A percentile compares a stretch with the other conserved stretches of the same genome.
These are phyloP conservation scores for Emergomyces africanus DNA, from an alignment of 2,329 filamentous ascomycete genomes.

Conservation along the genomic window DNA sequence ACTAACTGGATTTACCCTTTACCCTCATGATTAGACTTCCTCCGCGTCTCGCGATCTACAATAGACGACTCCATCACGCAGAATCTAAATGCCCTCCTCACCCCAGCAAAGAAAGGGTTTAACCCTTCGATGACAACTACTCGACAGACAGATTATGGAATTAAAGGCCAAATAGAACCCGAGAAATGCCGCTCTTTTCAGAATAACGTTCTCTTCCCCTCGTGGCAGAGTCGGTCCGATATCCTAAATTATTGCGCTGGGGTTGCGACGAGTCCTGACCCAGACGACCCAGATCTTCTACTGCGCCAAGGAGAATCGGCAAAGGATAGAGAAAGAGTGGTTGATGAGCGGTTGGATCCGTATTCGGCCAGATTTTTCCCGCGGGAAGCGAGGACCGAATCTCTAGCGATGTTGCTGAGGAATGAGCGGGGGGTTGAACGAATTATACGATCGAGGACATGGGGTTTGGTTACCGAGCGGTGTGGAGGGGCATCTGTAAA, in stretches of 20 bases:
- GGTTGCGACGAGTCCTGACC: slow-evolving; percentile 78
- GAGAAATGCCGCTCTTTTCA: slow-evolving; percentile 60
- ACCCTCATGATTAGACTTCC: slow-evolving; percentile 54
- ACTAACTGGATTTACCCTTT: not conserved
- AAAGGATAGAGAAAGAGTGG: slow-evolving; percentile 56
- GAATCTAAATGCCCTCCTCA: slow-evolving; percentile 79
- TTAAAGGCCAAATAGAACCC: slow-evolving; percentile 43
- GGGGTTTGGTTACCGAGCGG: slow-evolving; percentile 62
- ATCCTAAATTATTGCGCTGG: slow-evolving; percentile 80
- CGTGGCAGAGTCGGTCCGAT: slow-evolving; percentile 72
- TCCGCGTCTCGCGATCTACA: slow-evolving; percentile 68
- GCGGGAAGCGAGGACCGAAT: slow-evolving; percentile 64
- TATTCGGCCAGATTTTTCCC: slow-evolving; percentile 73
- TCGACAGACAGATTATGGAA: slow-evolving; percentile 40
- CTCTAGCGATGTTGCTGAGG: slow-evolving; percentile 55
- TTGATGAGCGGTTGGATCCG: slow-evolving; percentile 83
- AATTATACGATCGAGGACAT: slow-evolving; percentile 70
- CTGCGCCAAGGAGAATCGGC: slow-evolving; percentile 57
- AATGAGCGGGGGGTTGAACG: slow-evolving; percentile 61
- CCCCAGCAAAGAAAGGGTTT: slow-evolving; percentile 58
- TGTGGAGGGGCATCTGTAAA: slow-evolving; percentile 49
- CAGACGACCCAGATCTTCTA: slow-evolving; percentile 66
- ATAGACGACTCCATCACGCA: slow-evolving; percentile 92
- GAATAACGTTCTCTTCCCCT: slow-evolving; percentile 66
- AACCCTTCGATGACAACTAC: slow-evolving; percentile 64